These are phyloP conservation scores for Carpinus viminea DNA, from an alignment of 306 rosid genomes.

Conservation along the genomic window DNA sequence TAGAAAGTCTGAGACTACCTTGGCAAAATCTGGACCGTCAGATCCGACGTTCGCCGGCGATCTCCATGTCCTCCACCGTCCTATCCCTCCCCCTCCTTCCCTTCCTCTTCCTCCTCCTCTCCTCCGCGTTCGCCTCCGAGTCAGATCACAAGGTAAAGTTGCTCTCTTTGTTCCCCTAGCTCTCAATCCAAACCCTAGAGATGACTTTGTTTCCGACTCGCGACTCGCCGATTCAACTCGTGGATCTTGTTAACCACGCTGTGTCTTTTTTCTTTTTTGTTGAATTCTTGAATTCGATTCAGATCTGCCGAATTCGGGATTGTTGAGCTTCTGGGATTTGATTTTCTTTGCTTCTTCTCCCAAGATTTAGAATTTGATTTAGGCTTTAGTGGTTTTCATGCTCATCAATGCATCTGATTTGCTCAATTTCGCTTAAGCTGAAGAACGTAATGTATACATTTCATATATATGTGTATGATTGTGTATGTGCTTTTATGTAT, in stretches of 20 bases:
- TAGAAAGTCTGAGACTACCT: neutral
- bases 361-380: constrained; percentile 10
- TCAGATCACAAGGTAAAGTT: constrained; percentile 85
- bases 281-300: constrained; percentile 25
- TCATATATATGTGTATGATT: neutral
- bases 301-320: constrained; percentile 39
- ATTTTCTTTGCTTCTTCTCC: neutral
- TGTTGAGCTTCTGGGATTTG: constrained; percentile 18
- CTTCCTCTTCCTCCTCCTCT: constrained; percentile 38
- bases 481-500: neutral
- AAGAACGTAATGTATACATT: neutral
- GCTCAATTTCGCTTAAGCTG: neutral
- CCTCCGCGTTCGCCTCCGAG: constrained; percentile 65
- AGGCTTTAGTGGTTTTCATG: neutral
- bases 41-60: constrained; percentile 50
- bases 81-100: constrained; percentile 49
- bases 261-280: constrained; percentile 1
- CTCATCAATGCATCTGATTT: neutral
- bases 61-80: constrained; percentile 68
- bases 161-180: constrained; percentile 7
- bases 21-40: constrained; percentile 29
- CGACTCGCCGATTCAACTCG: neutral
- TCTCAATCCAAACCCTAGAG: neutral
- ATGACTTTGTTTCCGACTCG: neutral
- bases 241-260: constrained; percentile 42